A percentile compares a stretch with the other conserved stretches of the same genome.
phyloP scores from a whole-genome alignment of 2,329 filamentous ascomycete genomes.

The Emergomyces pasteurianus region DNA sequence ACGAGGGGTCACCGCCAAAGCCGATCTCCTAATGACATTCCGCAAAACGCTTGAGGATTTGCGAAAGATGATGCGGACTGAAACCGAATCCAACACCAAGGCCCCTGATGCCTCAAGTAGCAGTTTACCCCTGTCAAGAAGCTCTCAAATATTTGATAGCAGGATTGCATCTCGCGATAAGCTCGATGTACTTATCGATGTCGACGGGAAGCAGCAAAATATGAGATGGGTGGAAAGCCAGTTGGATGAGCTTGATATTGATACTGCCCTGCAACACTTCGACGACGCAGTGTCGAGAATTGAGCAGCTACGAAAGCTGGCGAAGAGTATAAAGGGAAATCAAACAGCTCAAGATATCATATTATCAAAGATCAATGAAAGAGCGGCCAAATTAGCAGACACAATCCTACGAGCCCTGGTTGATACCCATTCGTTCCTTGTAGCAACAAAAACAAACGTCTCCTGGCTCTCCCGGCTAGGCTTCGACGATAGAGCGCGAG shows the following conservation, averaged over 20 bases:
- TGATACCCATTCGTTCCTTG: constrained; percentile 63
- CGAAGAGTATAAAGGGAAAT: constrained; percentile 72
- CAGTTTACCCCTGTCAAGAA: constrained; percentile 54
- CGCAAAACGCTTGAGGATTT: constrained; percentile 87
- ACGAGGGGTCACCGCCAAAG: constrained; percentile 65
- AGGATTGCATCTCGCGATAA: constrained; percentile 65
- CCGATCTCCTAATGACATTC: constrained; percentile 71
- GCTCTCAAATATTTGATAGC: constrained; percentile 64
- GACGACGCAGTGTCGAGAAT: constrained; percentile 73
- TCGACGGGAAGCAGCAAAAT: constrained; percentile 93
- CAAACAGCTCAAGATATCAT: constrained; percentile 83
- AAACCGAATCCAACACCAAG: constrained; percentile 78
- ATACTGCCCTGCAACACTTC: constrained; percentile 82
- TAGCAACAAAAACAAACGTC: constrained; percentile 68
- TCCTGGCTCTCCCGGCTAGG: constrained; percentile 75
- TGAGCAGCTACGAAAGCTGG: constrained; percentile 71
- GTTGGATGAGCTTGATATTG: constrained; percentile 91
- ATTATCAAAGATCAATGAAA: constrained; percentile 77
- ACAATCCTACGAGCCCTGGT: constrained; percentile 67
- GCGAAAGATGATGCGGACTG: constrained; percentile 70
- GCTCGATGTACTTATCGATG: constrained; percentile 70
- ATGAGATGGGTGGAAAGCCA: constrained; percentile 91
- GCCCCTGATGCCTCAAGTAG: constrained; percentile 69
- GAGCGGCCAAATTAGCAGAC: constrained; percentile 63
- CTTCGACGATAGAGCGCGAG: constrained; percentile 79